Evolutionary conservation across 1,284 basidiomycete species (phyloP).

Genomic region (Inonotus hispidus): DNA sequence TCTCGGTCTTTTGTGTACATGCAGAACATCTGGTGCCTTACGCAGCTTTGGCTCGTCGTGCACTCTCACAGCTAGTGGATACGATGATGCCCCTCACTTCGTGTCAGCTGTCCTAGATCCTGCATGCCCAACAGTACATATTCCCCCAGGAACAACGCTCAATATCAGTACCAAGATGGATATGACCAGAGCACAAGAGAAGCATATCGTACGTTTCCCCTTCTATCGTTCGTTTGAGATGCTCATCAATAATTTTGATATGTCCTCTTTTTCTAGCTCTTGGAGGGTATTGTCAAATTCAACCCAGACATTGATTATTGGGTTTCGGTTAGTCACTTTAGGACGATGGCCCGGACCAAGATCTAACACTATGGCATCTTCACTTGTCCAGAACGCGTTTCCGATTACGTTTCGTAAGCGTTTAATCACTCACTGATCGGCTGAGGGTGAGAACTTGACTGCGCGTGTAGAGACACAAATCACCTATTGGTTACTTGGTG

Average conservation of each 20-base stretch:
- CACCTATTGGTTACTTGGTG: conserved; percentile 60
- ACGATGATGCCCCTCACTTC: conserved; percentile 48
- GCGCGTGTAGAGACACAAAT: conserved; percentile 37
- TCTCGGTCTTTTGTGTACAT: too few species aligned
- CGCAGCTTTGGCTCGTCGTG: background rate
- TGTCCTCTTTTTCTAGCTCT: conserved; percentile 28
- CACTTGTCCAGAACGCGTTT: conserved; percentile 41
- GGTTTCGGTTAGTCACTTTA: conserved; percentile 35
- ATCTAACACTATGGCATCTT: background rate
- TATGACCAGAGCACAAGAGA: conserved; percentile 47
- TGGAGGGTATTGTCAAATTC: conserved; percentile 48
- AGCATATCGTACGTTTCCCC: conserved; percentile 39
- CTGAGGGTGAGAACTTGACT: too few species aligned
- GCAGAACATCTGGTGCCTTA: background rate
- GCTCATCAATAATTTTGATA: background rate
- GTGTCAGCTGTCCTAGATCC: conserved; percentile 36
- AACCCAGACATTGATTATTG: conserved; percentile 48
- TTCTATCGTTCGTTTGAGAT: background rate
- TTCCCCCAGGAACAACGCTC: conserved; percentile 44
- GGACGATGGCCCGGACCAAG: background rate
- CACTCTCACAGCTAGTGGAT: conserved; percentile 26
- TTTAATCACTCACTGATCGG: background rate
- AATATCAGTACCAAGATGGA: conserved; percentile 47
- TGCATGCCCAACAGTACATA: conserved; percentile 37
- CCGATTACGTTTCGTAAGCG: conserved; percentile 40